Evolutionary conservation across 352 stramenopile species (phyloP).

Genomic region (Peronospora farinosa): DNA sequence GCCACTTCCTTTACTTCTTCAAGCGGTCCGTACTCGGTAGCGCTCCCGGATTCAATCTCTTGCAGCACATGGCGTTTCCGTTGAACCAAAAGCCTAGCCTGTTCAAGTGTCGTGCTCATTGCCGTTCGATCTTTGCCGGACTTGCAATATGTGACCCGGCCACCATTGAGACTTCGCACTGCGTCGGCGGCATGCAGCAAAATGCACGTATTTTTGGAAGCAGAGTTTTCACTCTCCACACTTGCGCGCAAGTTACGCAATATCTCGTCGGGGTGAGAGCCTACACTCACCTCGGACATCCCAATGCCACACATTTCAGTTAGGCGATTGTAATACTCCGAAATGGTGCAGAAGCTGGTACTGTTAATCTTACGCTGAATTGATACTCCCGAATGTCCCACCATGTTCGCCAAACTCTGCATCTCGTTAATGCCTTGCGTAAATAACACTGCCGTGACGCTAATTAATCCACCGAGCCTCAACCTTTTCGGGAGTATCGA

Average conservation of each 20-base stretch:
- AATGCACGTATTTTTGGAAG: slow-evolving; percentile 85
- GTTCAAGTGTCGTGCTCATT: slow-evolving; percentile 95
- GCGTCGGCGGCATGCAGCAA: slow-evolving; percentile 76
- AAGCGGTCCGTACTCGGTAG: slow-evolving; percentile 44
- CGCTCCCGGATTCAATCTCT: slow-evolving; percentile 52
- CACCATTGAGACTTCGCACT: slow-evolving; percentile 88
- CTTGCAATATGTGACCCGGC: slow-evolving; percentile 95
- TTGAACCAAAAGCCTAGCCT: slow-evolving; percentile 86
- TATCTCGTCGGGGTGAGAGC: slow-evolving; percentile 61
- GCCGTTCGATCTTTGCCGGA: slow-evolving; percentile 96
- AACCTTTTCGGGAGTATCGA: slow-evolving; percentile 44
- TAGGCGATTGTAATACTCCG: slow-evolving; percentile 74
- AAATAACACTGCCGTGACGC: slow-evolving; percentile 74
- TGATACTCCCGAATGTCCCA: slow-evolving; percentile 69
- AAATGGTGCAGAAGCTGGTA: slow-evolving; percentile 58
- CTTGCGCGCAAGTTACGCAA: slow-evolving; percentile 55
- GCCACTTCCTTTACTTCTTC: slow-evolving; percentile 76
- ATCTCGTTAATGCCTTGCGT: slow-evolving; percentile 92
- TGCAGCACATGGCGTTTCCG: slow-evolving; percentile 65
- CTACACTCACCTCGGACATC: slow-evolving; percentile 44
- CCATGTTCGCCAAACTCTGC: slow-evolving; percentile 89
- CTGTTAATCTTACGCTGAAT: slow-evolving; percentile 84
- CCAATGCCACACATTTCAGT: slow-evolving; percentile 32
- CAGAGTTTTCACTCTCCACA: slow-evolving; percentile 67
- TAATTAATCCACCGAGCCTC: slow-evolving; percentile 49